A percentile compares a stretch with the other conserved stretches of the same genome.
phyloP scores from a whole-genome alignment of 176 grass and related monocot species.

The Musa acuminata region DNA sequence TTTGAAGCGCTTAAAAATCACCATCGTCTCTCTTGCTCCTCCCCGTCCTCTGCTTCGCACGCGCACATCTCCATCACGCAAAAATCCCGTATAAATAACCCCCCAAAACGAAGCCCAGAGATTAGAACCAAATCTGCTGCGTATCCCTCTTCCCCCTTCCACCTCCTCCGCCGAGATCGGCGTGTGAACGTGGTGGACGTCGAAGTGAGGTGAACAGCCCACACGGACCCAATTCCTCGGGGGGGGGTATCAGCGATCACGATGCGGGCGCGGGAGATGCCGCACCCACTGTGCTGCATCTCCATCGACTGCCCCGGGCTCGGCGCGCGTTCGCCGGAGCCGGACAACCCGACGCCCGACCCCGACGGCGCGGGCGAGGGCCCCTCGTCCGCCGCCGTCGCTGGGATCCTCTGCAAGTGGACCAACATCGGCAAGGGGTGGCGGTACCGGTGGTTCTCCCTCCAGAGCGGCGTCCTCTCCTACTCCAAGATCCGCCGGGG shows the following conservation, averaged over 20 bases:
- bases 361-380: neutral
- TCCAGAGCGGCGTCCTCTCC: slow-evolving; percentile 64
- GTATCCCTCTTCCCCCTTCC: too few relatives aligned
- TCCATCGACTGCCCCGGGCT: slow-evolving; percentile 45
- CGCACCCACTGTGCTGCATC: slow-evolving; percentile 91
- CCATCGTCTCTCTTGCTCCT: too few relatives aligned
- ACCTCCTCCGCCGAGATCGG: neutral
- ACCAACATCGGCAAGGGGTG: slow-evolving; percentile 89
- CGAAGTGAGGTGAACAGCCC: neutral
- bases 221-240: too few relatives aligned
- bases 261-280: slow-evolving; percentile 63
- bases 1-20: too few relatives aligned
- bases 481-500: slow-evolving; percentile 82
- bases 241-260: neutral
- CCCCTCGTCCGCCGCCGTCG: slow-evolving; percentile 22
- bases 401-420: slow-evolving; percentile 83
- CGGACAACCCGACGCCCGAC: neutral
- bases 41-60: too few relatives aligned
- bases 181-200: neutral
- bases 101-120: too few relatives aligned
- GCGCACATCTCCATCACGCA: too few relatives aligned
- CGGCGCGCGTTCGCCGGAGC: slow-evolving; percentile 17
- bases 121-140: too few relatives aligned
- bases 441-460: slow-evolving; percentile 77
- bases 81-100: too few relatives aligned